Conservation (phyloP, 345 rosid species). For the Eutrema japonicum region DNA sequence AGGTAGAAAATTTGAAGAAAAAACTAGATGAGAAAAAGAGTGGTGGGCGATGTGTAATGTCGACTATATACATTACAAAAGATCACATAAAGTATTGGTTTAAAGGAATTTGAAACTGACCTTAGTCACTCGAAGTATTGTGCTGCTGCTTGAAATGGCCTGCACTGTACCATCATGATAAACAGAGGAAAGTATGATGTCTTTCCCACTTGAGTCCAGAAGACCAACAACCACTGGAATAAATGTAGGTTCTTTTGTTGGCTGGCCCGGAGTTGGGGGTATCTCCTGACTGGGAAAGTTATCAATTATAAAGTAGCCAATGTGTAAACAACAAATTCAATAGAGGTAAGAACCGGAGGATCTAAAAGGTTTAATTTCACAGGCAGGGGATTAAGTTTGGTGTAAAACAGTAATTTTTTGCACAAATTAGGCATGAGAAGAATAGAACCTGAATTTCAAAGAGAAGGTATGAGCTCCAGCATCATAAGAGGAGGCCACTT, state of each 20-base stretch:
- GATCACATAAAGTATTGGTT: conserved; percentile 2
- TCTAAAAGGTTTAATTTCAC: neutral
- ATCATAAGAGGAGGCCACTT: conserved; percentile 75
- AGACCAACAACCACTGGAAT: conserved; percentile 84
- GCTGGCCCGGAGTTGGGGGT: conserved; percentile 90
- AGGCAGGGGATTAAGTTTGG: neutral
- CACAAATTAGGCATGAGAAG: neutral
- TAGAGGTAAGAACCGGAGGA: neutral
- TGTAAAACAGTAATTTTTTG: neutral
- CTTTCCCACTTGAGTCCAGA: conserved; percentile 81
- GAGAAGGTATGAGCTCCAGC: conserved; percentile 77
- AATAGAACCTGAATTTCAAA: conserved; percentile 77
- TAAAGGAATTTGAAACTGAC: conserved; percentile 44
- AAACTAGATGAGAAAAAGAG: neutral
- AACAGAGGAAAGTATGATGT: conserved; percentile 70
- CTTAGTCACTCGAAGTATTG: conserved; percentile 87
- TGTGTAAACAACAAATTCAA: conserved; percentile 17
- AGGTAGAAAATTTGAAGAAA: neutral
- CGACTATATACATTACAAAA: conserved; percentile 17
- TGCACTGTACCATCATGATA: conserved; percentile 64
- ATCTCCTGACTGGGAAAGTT: conserved; percentile 73
- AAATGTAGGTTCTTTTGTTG: conserved; percentile 87
- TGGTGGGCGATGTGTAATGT: neutral
- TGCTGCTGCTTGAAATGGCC: conserved; percentile 56
- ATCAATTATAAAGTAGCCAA: conserved; percentile 17